A percentile compares a stretch with the other conserved stretches of the same genome.
phyloP scores from a whole-genome alignment of 768 basidiomycete genomes.

The Agrocybe chaxingu region DNA sequence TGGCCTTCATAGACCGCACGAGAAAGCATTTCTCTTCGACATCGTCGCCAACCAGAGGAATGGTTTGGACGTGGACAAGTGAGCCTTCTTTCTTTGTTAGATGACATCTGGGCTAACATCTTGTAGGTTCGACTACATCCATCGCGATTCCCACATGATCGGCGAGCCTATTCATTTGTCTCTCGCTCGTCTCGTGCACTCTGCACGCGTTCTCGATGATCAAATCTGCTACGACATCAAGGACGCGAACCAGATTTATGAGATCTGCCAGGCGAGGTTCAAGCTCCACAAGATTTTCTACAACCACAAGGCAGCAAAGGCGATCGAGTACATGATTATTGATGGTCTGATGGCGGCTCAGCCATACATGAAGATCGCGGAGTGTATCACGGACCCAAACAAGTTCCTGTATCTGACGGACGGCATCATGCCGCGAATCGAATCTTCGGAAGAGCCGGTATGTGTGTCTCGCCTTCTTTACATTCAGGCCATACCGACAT shows the following conservation, averaged over 20 bases:
- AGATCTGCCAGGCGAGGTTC: constrained; percentile 71
- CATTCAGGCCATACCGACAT: constrained; percentile 1
- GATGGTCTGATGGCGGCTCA: constrained; percentile 73
- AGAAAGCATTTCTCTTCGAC: constrained; percentile 77
- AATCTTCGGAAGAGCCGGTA: constrained; percentile 49
- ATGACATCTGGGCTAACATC: background rate
- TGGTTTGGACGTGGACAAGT: constrained; percentile 89
- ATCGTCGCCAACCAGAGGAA: constrained; percentile 82
- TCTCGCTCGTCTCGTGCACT: constrained; percentile 54
- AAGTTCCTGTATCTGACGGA: constrained; percentile 68
- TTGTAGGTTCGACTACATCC: constrained; percentile 76
- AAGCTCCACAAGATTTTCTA: constrained; percentile 83
- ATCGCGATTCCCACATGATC: constrained; percentile 69
- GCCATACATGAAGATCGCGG: constrained; percentile 56
- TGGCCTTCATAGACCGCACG: constrained; percentile 29
- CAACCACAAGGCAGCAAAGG: constrained; percentile 74
- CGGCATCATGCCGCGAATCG: constrained; percentile 58
- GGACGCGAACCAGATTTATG: constrained; percentile 72
- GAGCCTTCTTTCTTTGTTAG: background rate
- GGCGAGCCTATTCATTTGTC: constrained; percentile 59
- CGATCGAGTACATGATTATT: constrained; percentile 83
- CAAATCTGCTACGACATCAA: constrained; percentile 83
- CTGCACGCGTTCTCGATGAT: constrained; percentile 69
- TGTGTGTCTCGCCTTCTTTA: constrained; percentile 16
- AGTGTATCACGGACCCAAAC: constrained; percentile 51